Percentiles rank a stretch among this genome's conserved stretches.
Conservation (phyloP, 345 rosid genomes). For the Chamaenerion angustifolium region DNA sequence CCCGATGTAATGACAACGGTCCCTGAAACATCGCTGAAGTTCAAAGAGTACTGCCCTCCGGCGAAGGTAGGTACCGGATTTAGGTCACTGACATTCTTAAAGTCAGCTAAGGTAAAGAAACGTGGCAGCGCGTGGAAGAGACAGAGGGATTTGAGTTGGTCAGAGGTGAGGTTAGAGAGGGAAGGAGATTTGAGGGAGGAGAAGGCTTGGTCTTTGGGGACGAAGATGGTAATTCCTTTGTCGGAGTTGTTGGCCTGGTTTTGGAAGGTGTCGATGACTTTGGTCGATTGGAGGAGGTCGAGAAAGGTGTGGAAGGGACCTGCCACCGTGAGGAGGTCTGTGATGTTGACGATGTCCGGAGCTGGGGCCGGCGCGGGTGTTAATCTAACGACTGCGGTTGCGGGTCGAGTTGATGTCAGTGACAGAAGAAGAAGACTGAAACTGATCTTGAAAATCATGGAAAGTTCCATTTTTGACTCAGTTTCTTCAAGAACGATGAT, state of each 20-base stretch:
- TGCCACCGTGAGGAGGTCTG: conserved; percentile 59
- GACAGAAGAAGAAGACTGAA: conserved; percentile 17
- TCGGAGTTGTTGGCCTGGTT: conserved; percentile 80
- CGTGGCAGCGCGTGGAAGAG: conserved; percentile 77
- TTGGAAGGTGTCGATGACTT: conserved; percentile 77
- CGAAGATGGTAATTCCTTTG: conserved; percentile 76
- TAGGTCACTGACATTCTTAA: conserved; percentile 60
- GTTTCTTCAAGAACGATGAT: not conserved
- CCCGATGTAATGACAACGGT: conserved; percentile 49
- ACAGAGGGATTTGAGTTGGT: conserved; percentile 57
- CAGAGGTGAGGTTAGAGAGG: conserved; percentile 51
- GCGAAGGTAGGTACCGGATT: conserved; percentile 58
- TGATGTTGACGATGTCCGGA: conserved; percentile 56
- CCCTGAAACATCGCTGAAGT: conserved; percentile 57
- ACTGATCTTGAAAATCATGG: conserved; percentile 19
- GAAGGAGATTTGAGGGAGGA: conserved; percentile 52
- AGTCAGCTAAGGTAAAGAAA: conserved; percentile 58
- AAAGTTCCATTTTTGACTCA: conserved; percentile 20
- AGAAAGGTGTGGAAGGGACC: conserved; percentile 82
- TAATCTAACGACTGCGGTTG: conserved; percentile 37
- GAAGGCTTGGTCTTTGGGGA: conserved; percentile 67
- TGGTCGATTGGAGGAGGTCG: conserved; percentile 45
- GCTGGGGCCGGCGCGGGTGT: conserved; percentile 73
- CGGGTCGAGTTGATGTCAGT: conserved; percentile 34
- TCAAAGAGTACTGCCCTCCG: conserved; percentile 51